These are phyloP conservation scores for Blastocystis sp. DNA, from an alignment of 352 stramenopile genomes.

Conservation along the genomic window DNA sequence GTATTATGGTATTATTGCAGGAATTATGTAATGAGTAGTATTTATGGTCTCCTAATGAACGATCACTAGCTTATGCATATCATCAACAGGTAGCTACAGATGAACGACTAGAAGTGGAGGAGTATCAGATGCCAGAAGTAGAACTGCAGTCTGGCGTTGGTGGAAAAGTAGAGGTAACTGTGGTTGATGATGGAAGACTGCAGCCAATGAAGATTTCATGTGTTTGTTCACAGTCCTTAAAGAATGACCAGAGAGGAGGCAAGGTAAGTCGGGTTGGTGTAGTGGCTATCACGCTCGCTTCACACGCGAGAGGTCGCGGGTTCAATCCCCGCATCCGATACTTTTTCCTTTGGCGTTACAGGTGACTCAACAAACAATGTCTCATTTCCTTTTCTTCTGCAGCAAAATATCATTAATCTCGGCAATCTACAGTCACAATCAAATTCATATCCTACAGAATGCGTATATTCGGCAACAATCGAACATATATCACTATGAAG, in stretches of 20 bases:
- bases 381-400: not conserved
- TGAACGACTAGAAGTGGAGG: conserved; percentile 1
- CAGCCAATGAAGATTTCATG: not conserved
- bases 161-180: not conserved
- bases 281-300: conserved; percentile 67
- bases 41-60: conserved; percentile 45
- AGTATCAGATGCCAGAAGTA: conserved; percentile 35
- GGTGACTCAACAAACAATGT: conserved; percentile 7
- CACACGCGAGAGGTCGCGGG: conserved; percentile 66
- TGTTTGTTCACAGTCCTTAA: not conserved
- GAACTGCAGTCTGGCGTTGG: not conserved
- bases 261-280: conserved; percentile 59
- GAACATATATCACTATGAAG: conserved; percentile 7
- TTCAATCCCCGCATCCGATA: conserved; percentile 67
- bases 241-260: not conserved
- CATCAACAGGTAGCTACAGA: conserved; percentile 57
- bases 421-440: conserved; percentile 14
- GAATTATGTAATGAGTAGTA: not conserved
- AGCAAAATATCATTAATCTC: conserved; percentile 9
- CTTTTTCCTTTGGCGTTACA: conserved; percentile 45
- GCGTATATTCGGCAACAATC: not conserved
- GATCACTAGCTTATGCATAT: conserved; percentile 14
- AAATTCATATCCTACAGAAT: not conserved
- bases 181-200: conserved; percentile 15
- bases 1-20: conserved; percentile 17